phyloP scores from a whole-genome alignment of 192 early-diverging fungal genomes.

The Coemansia sp. region DNA sequence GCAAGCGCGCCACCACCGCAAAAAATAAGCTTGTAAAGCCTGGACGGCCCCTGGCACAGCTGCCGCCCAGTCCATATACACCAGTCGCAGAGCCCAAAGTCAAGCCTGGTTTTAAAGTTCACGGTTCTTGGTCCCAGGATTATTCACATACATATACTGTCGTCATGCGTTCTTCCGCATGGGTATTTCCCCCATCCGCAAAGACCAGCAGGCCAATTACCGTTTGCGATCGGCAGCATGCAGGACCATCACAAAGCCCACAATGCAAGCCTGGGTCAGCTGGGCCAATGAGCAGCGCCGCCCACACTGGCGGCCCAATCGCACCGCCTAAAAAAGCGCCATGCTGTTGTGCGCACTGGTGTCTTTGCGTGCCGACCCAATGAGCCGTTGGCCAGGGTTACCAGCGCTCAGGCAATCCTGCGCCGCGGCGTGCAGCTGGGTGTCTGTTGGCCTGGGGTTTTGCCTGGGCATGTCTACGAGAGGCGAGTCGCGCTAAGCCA shows the following conservation, averaged over 20 bases:
- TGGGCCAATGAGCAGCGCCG: constrained; percentile 3
- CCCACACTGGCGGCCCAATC: neutral
- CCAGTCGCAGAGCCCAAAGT: no score
- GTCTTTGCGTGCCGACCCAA: no score
- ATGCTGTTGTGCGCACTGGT: no score
- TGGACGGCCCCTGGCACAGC: no score
- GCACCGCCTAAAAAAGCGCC: no score
- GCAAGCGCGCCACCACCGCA: no score
- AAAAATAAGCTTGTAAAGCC: no score
- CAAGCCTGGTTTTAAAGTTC: neutral
- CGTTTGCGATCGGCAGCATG: constrained; percentile 6
- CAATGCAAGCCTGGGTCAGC: constrained; percentile 4
- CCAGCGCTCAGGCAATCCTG: neutral
- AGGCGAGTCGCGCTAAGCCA: no score
- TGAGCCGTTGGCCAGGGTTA: no score
- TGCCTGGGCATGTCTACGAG: no score
- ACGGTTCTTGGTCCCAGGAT: neutral
- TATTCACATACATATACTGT: neutral
- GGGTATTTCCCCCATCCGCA: neutral
- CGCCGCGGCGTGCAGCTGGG: neutral
- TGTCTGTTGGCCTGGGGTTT: no score
- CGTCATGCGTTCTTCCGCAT: neutral
- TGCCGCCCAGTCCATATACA: no score
- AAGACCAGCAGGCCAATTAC: constrained; percentile 3
- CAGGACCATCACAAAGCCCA: constrained; percentile 12